A percentile compares a stretch with the other conserved stretches of the same genome.
Conservation (phyloP, 2,329 filamentous ascomycete genomes). For the Dryadomyces sulphureus region DNA sequence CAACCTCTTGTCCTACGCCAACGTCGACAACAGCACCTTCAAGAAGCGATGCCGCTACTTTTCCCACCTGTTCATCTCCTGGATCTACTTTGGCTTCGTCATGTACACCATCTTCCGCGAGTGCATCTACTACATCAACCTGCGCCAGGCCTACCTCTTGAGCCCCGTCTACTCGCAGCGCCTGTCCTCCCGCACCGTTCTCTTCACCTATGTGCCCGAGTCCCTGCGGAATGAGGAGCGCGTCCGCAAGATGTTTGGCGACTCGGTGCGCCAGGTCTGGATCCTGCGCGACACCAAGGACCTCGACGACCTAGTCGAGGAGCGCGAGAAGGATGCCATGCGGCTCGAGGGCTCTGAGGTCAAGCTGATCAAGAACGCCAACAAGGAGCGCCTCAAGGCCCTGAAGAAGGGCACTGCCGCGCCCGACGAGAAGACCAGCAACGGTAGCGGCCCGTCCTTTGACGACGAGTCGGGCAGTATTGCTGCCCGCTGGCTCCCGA, state of each 20-base stretch:
- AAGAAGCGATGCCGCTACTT: conserved; percentile 53
- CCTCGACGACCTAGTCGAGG: conserved; percentile 65
- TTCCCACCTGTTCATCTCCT: conserved; percentile 67
- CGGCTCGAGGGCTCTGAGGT: conserved; percentile 79
- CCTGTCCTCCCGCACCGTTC: conserved; percentile 79
- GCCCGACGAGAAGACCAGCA: conserved; percentile 17
- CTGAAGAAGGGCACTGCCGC: conserved; percentile 42
- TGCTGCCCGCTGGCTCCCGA: conserved; percentile 59
- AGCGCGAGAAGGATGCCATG: conserved; percentile 66
- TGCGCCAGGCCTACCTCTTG: conserved; percentile 83
- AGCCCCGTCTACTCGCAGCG: conserved; percentile 71
- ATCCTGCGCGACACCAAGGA: conserved; percentile 63
- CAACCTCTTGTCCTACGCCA: conserved; percentile 65
- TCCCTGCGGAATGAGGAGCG: conserved; percentile 64
- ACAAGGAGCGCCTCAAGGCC: conserved; percentile 53
- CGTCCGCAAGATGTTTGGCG: conserved; percentile 67
- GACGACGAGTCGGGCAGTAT: conserved; percentile 55
- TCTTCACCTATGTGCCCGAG: conserved; percentile 74
- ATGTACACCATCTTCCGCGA: conserved; percentile 85
- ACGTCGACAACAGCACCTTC: conserved; percentile 40
- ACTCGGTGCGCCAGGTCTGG: conserved; percentile 73
- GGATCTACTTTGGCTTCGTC: conserved; percentile 75
- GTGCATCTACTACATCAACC: conserved; percentile 83
- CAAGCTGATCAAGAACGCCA: conserved; percentile 66
- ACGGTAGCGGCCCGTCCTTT: conserved; percentile 9